Conservation (phyloP, 306 rosid species). For the Dryas octopetala region DNA sequence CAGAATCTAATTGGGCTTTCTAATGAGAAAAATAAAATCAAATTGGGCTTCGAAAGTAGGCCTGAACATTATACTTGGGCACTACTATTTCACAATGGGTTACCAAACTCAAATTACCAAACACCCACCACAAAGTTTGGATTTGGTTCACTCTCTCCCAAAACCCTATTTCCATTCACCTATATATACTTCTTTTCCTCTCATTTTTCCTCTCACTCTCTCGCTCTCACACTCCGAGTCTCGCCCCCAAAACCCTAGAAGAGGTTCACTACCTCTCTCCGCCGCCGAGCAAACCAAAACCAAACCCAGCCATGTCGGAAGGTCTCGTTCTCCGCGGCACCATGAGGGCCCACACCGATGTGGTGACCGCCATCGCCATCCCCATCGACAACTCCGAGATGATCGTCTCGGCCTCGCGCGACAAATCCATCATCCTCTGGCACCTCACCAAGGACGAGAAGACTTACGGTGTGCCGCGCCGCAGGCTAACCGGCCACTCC, state of each 20-base stretch:
- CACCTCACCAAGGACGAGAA: conserved; percentile 83
- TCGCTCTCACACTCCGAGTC: not conserved
- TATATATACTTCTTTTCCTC: conserved; percentile 9
- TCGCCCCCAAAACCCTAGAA: conserved; percentile 11
- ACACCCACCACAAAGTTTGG: not conserved
- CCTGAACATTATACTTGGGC: not conserved
- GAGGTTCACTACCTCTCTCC: not conserved
- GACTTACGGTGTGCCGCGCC: conserved; percentile 91
- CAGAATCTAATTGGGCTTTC: not conserved
- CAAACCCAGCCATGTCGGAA: conserved; percentile 40
- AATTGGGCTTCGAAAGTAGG: not conserved
- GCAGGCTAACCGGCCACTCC: conserved; percentile 85
- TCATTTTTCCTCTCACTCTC: not conserved
- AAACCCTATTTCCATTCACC: conserved; percentile 40
- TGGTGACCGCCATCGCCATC: conserved; percentile 89
- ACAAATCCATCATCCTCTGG: conserved; percentile 91
- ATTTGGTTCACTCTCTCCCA: conserved; percentile 4
- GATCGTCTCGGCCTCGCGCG: conserved; percentile 87
- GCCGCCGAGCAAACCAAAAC: not conserved
- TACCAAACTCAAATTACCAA: not conserved
- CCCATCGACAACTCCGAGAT: conserved; percentile 89
- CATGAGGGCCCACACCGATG: conserved; percentile 90
- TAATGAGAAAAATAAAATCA: too few relatives aligned
- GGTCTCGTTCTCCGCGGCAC: conserved; percentile 80
- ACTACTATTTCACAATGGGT: not conserved